Conservation (phyloP, 345 rosid species). For the Clarkia xantiana region DNA sequence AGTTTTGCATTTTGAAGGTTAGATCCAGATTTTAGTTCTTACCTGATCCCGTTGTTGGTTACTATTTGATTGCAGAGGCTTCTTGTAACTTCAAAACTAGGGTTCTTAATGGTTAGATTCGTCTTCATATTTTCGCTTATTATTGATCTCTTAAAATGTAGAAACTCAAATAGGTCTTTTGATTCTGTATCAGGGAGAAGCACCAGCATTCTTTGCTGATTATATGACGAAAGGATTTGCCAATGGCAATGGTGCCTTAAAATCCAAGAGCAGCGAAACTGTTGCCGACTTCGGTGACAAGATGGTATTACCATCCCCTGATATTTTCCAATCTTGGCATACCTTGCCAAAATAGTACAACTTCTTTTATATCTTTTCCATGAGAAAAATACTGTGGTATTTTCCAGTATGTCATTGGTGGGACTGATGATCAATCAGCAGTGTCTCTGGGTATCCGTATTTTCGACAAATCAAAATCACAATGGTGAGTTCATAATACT, state of each 20-base stretch:
- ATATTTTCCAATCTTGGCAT: too few relatives aligned
- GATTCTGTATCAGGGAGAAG: slow-evolving; percentile 53
- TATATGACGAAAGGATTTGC: slow-evolving; percentile 23
- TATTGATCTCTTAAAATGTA: neutral
- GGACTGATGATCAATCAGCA: slow-evolving; percentile 32
- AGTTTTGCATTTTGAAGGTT: neutral
- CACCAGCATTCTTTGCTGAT: slow-evolving; percentile 42
- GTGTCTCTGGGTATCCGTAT: slow-evolving; percentile 42
- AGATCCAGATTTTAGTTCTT: slow-evolving; percentile 21
- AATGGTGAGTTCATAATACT: slow-evolving; percentile 37
- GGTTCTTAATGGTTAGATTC: slow-evolving; percentile 71
- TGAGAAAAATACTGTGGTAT: slow-evolving; percentile 10
- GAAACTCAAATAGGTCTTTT: too few relatives aligned
- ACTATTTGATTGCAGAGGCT: slow-evolving; percentile 31
- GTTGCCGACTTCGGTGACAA: slow-evolving; percentile 27
- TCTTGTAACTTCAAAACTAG: slow-evolving; percentile 32
- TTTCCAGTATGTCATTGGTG: slow-evolving; percentile 61
- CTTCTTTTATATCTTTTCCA: slow-evolving; percentile 9
- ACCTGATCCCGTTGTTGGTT: slow-evolving; percentile 15
- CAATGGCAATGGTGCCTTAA: slow-evolving; percentile 26
- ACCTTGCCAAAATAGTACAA: slow-evolving; percentile 6
- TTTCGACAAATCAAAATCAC: slow-evolving; percentile 29
- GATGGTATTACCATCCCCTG: slow-evolving; percentile 28
- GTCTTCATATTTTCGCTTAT: neutral
- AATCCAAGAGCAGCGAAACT: slow-evolving; percentile 28